These are phyloP conservation scores for Trypethelium eluteriae DNA, from an alignment of 495 filamentous ascomycete genomes.

Conservation along the genomic window DNA sequence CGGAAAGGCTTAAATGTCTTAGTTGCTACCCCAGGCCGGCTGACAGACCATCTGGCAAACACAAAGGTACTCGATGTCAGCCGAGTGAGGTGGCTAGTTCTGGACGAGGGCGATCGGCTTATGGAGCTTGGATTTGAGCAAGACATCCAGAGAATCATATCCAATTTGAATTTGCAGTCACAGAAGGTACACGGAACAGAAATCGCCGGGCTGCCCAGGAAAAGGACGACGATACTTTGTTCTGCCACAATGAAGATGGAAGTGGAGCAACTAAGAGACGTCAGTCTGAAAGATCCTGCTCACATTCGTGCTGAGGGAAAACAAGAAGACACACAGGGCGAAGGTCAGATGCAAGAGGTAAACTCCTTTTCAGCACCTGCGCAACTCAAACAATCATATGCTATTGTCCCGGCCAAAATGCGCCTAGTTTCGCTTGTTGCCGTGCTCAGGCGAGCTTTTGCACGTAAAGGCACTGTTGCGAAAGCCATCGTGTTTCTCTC, in stretches of 20 bases:
- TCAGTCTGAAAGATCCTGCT: conserved; percentile 85
- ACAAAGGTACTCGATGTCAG: conserved; percentile 82
- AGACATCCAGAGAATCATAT: conserved; percentile 71
- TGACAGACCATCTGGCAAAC: conserved; percentile 85
- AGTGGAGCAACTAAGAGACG: conserved; percentile 83
- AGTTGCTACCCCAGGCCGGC: conserved; percentile 83
- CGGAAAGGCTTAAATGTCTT: conserved; percentile 92
- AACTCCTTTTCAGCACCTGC: conserved; percentile 76
- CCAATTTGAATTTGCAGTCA: conserved; percentile 57
- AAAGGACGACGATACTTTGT: conserved; percentile 82
- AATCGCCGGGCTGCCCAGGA: conserved; percentile 54
- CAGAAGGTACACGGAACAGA: conserved; percentile 29
- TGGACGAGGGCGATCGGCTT: conserved; percentile 91
- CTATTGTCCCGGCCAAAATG: conserved; percentile 79
- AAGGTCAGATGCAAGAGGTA: conserved; percentile 33
- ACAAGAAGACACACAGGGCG: conserved; percentile 34
- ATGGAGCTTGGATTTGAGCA: conserved; percentile 97
- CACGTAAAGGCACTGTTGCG: conserved; percentile 77
- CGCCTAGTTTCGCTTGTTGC: conserved; percentile 80
- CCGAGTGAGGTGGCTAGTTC: conserved; percentile 82
- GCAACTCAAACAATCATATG: conserved; percentile 84
- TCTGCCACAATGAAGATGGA: conserved; percentile 97
- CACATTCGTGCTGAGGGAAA: conserved; percentile 67
- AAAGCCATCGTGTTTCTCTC: conserved; percentile 95
- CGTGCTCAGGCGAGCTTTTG: conserved; percentile 75